Evolutionary conservation across 495 filamentous ascomycete species (phyloP), one percentile per base, ranked within the genome.

Genomic region (Neurospora pannonica): DNA sequence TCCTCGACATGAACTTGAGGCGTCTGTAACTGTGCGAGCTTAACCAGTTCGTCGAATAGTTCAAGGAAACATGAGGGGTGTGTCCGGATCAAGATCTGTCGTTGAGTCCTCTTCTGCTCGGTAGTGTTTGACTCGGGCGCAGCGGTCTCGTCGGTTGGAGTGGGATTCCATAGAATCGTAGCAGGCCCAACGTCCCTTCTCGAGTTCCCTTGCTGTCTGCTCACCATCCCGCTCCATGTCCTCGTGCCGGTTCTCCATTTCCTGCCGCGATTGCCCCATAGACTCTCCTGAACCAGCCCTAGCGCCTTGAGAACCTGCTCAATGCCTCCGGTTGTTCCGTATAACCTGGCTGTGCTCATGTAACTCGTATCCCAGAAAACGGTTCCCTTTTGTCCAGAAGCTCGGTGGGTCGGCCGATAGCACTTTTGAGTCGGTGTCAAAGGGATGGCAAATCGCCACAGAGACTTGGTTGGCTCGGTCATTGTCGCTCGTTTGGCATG

Each of bases 331-430:
- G 89, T 87, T 5, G 84, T 79, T 8, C 97, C 96, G 73, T 92
- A 91, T 2, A 98, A 77, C 39, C 90, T 87, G 75, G 97, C 90
- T 3, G 93, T 98, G 79, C 93, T 90, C 84, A 96, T 93, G 80
- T 97, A 99, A 79, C 95, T 98, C 88, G 90, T 94, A 83, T 99
- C 96, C 95, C 97, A 99, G 11, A 95, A 87, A 21, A 91, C 85
- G 21, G 89, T 89, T 15, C 87, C 85, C 71, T 84, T 84, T 48
- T 86, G 84, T 54, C 82, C 82, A 42, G 86, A 87, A n/a, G 94
- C 92, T 43, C 97, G 87, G 83, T 98, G 95, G 2, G 93, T 96
- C 43, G 92, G 89, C 24, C 96, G 86, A 81, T 97, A 97, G 71
- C 90, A 90, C 83, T 99, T 99, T 78, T 94, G 90, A 2, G 92